phyloP scores from a whole-genome alignment of 345 rosid species.

The Acer negundo region DNA sequence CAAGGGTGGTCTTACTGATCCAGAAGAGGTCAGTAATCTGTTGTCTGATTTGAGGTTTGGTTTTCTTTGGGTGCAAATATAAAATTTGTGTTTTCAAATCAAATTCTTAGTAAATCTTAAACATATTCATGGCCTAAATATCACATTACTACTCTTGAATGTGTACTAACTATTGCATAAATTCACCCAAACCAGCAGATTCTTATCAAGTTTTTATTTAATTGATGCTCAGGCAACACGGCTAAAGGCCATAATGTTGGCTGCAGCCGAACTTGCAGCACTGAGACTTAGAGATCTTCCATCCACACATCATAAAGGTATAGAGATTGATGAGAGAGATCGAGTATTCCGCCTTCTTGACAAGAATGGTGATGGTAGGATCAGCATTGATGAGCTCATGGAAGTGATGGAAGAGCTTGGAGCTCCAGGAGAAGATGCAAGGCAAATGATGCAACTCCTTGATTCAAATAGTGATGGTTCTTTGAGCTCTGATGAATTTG shows the following conservation, averaged over 20 bases:
- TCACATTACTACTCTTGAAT: not conserved
- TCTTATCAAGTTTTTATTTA: constrained; percentile 2
- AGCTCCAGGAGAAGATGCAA: constrained; percentile 90
- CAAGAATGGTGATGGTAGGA: constrained; percentile 93
- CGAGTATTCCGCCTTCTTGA: constrained; percentile 74
- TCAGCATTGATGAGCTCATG: constrained; percentile 89
- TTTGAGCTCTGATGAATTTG: constrained; percentile 88
- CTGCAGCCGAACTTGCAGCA: constrained; percentile 94
- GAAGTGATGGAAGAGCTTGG: constrained; percentile 99
- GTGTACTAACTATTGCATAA: not conserved
- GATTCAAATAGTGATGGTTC: constrained; percentile 95
- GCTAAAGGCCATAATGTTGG: constrained; percentile 93
- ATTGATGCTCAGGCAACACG: constrained; percentile 57
- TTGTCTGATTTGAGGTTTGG: constrained; percentile 1
- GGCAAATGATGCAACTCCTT: constrained; percentile 92
- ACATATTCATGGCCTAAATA: not conserved
- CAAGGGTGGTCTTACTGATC: constrained; percentile 83
- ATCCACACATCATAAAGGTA: constrained; percentile 46
- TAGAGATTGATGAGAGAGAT: constrained; percentile 57
- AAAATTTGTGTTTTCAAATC: not conserved
- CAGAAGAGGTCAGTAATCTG: constrained; percentile 66
- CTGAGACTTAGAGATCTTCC: constrained; percentile 83
- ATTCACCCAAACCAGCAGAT: not conserved
- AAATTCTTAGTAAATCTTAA: not conserved
- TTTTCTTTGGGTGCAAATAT: not conserved